Evolutionary conservation across 352 stramenopile genomes (phyloP).

Genomic region (Globisporangium lucens): DNA sequence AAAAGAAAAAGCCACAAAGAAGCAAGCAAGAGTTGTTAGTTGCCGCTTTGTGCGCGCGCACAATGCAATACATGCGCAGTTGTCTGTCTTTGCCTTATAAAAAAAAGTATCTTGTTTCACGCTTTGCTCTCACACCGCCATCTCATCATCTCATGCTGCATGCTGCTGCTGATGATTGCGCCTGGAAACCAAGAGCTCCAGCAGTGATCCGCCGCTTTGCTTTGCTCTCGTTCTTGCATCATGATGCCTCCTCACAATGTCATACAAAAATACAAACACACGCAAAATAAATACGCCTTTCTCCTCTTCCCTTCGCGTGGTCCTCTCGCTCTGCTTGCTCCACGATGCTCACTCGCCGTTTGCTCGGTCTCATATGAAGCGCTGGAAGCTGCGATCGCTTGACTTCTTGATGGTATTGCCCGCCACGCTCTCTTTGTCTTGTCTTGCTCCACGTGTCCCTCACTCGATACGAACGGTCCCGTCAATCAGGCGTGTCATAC

Average conservation of each 20-base stretch:
- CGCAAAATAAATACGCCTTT: slow-evolving; percentile 26
- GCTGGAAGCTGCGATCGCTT: too few relatives aligned
- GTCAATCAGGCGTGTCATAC: slow-evolving; percentile 23
- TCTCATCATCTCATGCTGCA: background rate
- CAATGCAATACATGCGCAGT: background rate
- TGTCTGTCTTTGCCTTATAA: too few relatives aligned
- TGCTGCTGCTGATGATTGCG: background rate
- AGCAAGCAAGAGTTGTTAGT: background rate
- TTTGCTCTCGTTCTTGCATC: too few relatives aligned
- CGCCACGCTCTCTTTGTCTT: slow-evolving; percentile 13
- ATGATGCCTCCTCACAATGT: background rate
- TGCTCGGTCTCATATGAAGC: too few relatives aligned
- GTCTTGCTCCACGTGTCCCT: background rate
- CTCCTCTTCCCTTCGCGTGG: too few relatives aligned
- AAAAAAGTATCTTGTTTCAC: too few relatives aligned
- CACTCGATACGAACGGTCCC: too few relatives aligned
- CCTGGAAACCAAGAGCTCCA: background rate
- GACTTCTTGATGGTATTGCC: background rate
- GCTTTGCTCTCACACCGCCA: too few relatives aligned
- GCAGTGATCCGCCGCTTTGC: too few relatives aligned
- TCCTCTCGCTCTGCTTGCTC: too few relatives aligned
- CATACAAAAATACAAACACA: slow-evolving; percentile 6
- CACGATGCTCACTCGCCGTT: too few relatives aligned
- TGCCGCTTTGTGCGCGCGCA: background rate
- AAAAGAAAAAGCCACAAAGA: background rate